Percentiles rank a stretch among this genome's conserved stretches.
phyloP scores from a whole-genome alignment of 805 yeast species.

The Candida nitratophila region DNA sequence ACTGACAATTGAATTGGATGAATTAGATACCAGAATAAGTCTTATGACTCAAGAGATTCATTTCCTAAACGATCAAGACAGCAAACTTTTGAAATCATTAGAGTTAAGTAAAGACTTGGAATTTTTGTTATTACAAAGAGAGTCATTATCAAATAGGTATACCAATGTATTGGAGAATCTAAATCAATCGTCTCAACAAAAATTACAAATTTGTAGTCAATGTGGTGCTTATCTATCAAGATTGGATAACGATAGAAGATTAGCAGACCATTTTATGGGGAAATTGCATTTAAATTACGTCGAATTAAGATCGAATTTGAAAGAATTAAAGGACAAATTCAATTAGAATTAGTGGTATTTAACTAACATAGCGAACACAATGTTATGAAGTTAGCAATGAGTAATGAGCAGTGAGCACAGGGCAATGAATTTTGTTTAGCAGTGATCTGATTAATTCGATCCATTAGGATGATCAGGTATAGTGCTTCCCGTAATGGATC shows the following conservation, averaged over 20 bases:
- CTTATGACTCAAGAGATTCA: slow-evolving; percentile 62
- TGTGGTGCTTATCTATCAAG: slow-evolving; percentile 88
- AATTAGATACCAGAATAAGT: slow-evolving; percentile 55
- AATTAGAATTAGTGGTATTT: slow-evolving; percentile 5
- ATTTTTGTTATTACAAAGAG: slow-evolving; percentile 29
- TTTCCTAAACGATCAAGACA: slow-evolving; percentile 38
- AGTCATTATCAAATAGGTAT: slow-evolving; percentile 46
- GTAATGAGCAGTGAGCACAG: too few species aligned
- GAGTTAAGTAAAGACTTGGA: slow-evolving; percentile 33
- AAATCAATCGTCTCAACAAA: slow-evolving; percentile 84
- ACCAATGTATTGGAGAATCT: slow-evolving; percentile 59
- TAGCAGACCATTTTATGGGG: slow-evolving; percentile 87
- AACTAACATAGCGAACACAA: too few species aligned
- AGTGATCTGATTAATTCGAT: too few species aligned
- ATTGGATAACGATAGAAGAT: slow-evolving; percentile 77
- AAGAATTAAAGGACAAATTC: slow-evolving; percentile 26
- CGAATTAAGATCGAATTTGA: slow-evolving; percentile 55
- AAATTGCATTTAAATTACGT: slow-evolving; percentile 81
- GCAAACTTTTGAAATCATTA: slow-evolving; percentile 41
- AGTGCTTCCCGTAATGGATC: too few species aligned
- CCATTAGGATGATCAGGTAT: too few species aligned
- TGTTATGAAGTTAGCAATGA: too few species aligned
- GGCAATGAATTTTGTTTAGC: too few species aligned
- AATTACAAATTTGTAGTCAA: slow-evolving; percentile 79
- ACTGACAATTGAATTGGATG: slow-evolving; percentile 45